phyloP scores from a whole-genome alignment of 2,329 filamentous ascomycete genomes.

The Paracoccidioides lutzii region DNA sequence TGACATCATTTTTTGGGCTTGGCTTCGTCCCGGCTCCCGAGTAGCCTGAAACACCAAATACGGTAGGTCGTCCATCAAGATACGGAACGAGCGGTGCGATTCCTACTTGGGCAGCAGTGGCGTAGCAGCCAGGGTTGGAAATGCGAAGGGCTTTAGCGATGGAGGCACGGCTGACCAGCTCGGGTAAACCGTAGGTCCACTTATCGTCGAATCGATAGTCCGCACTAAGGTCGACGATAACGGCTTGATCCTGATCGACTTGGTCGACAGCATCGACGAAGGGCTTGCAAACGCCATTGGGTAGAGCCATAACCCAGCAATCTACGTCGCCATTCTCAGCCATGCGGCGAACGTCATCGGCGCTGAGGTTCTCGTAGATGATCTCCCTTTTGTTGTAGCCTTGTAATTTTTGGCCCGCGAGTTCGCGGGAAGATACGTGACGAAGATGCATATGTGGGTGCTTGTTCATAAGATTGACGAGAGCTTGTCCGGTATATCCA shows the following conservation, averaged over 20 bases:
- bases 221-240: constrained; percentile 90
- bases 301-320: constrained; percentile 95
- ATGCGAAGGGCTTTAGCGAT: constrained; percentile 73
- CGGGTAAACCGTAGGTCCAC: constrained; percentile 86
- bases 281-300: constrained; percentile 87
- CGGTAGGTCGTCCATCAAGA: constrained; percentile 63
- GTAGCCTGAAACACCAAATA: constrained; percentile 89
- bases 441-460: constrained; percentile 84
- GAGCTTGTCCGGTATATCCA: constrained; percentile 84
- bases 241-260: constrained; percentile 51
- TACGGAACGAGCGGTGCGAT: constrained; percentile 70
- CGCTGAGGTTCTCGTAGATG: constrained; percentile 76
- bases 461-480: constrained; percentile 73
- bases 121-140: constrained; percentile 88
- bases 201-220: constrained; percentile 80
- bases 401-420: constrained; percentile 72
- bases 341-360: constrained; percentile 77
- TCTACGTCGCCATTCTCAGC: constrained; percentile 75
- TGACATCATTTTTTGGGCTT: constrained; percentile 81
- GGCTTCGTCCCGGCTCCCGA: constrained; percentile 92
- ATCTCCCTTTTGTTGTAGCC: constrained; percentile 87
- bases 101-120: constrained; percentile 80
- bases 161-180: constrained; percentile 62
- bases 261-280: constrained; percentile 80
- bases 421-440: constrained; percentile 86